Base-by-base conservation (phyloP, 164 flowering plant genomes). In the Magnolia officinalis region DNA sequence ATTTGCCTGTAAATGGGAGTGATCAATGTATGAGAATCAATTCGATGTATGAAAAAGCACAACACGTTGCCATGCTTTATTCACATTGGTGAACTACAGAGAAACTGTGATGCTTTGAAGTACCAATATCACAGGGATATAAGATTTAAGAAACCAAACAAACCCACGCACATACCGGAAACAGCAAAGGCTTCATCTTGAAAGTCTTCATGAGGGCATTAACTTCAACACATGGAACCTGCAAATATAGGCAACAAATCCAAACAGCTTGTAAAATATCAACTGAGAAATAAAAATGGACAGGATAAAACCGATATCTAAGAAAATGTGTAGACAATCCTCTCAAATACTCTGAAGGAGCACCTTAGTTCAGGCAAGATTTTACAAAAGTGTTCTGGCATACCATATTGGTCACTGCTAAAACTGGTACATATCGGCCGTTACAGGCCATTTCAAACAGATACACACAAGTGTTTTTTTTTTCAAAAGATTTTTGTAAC, bases 201-300 rank as follows among this genome's bases (percentile, higher is more conserved):
- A 96, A 96, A 73, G 97, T 89, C 84, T 80, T 92, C 97, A 94
- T 96, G 77, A 94, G 83, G 61, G 96, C 92, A 89, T 96, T 96
- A 50, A 91, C 97, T 87, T 96, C 98, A 81, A 96, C 94, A 74
- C 84, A 87, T 63, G 97, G 96, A 81, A 94, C 99, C 99, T 96
- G 89, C 63, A 75, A 80, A 49, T 49, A 70, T 13, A 78, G 77
- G 23, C 37, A 78, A 18, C n/a, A 74, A 23, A 50, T 18, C 75
- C 4, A 73, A 68, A 73, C 11, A 64, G 58, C 11, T 76, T 24
- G 65, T 72, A 49, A 66, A 75, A 72, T 68, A 63, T 6, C 64
- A 23, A 19, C 75, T 29, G 19, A 51, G 63, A 72, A 70, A 20
- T 8, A 13, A 70, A 50, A 19, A 49, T 16, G 11, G 50, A 68